Conservation (phyloP, 1,284 basidiomycete species). For the Ustilago loliicola region DNA sequence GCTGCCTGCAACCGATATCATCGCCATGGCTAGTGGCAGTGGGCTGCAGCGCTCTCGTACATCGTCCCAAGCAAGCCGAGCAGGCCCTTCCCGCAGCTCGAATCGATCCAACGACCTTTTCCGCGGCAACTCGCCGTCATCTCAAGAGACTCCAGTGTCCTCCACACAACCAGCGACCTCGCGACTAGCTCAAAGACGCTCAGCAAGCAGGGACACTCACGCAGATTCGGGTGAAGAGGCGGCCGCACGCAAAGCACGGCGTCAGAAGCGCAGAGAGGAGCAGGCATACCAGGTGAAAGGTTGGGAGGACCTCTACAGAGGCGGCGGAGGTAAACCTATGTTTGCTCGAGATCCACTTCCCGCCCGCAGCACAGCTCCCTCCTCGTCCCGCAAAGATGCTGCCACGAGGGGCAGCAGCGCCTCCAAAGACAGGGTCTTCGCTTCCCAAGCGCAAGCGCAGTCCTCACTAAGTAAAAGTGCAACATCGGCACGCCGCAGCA, state of each 20-base stretch:
- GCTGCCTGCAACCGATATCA: background rate
- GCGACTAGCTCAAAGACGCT: background rate
- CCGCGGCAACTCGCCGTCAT: slow-evolving; percentile 13
- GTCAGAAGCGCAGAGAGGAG: slow-evolving; percentile 30
- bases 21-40: background rate
- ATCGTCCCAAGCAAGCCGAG: background rate
- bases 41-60: slow-evolving; percentile 9
- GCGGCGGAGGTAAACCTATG: slow-evolving; percentile 26
- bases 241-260: slow-evolving; percentile 23
- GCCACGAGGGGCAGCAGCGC: background rate
- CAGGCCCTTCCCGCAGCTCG: slow-evolving; percentile 11
- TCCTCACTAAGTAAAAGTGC: slow-evolving; percentile 2
- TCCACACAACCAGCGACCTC: slow-evolving; percentile 9
- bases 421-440: background rate
- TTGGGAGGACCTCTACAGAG: slow-evolving; percentile 39
- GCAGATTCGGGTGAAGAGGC: slow-evolving; percentile 5
- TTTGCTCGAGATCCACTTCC: slow-evolving; percentile 6
- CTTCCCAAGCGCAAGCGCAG: background rate
- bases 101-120: slow-evolving; percentile 12
- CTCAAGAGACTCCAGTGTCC: background rate
- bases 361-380: background rate
- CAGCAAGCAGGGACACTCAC: background rate
- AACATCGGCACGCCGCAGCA: background rate
- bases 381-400: background rate
- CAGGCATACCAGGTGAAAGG: slow-evolving; percentile 32